Conservation (phyloP, 2,329 filamentous ascomycete species). For the Sclerotinia subarctica region DNA sequence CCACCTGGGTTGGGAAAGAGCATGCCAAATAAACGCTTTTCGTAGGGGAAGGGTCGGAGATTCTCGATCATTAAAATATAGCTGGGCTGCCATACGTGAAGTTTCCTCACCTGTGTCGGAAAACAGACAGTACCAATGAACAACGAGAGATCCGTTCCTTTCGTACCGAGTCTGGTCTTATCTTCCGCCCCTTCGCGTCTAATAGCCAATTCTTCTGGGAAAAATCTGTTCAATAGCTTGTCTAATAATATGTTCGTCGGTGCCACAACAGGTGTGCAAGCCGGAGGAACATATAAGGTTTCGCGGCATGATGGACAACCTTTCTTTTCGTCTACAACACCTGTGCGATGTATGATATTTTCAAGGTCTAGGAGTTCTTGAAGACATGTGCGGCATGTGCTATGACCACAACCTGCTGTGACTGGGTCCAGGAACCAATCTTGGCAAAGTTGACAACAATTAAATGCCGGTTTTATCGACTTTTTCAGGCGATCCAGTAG, state of each 20-base stretch:
- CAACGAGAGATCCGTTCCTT: slow-evolving; percentile 49
- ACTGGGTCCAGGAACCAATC: slow-evolving; percentile 75
- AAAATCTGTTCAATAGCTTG: slow-evolving; percentile 64
- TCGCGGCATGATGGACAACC: slow-evolving; percentile 76
- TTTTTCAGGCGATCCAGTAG: slow-evolving; percentile 60
- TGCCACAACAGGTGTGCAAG: slow-evolving; percentile 37
- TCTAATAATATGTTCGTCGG: slow-evolving; percentile 62
- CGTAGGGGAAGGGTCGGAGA: no score
- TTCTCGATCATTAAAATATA: no score
- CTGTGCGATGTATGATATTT: slow-evolving; percentile 64
- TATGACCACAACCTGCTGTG: slow-evolving; percentile 85
- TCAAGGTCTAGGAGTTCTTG: slow-evolving; percentile 41
- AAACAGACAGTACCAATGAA: slow-evolving; percentile 83
- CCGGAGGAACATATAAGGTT: slow-evolving; percentile 51
- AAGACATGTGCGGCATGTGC: slow-evolving; percentile 79
- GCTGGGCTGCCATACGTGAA: neutral
- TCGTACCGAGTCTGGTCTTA: no score
- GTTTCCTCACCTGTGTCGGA: slow-evolving; percentile 63
- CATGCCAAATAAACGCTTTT: slow-evolving; percentile 67
- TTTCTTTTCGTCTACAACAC: no score
- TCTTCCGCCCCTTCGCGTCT: no score
- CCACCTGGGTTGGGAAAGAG: slow-evolving; percentile 63
- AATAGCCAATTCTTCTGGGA: slow-evolving; percentile 42
- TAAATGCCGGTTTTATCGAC: slow-evolving; percentile 64
- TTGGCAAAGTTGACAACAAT: slow-evolving; percentile 87